Evolutionary conservation across 495 filamentous ascomycete genomes (phyloP).

Genomic region (Aspergillus saccharolyticus): DNA sequence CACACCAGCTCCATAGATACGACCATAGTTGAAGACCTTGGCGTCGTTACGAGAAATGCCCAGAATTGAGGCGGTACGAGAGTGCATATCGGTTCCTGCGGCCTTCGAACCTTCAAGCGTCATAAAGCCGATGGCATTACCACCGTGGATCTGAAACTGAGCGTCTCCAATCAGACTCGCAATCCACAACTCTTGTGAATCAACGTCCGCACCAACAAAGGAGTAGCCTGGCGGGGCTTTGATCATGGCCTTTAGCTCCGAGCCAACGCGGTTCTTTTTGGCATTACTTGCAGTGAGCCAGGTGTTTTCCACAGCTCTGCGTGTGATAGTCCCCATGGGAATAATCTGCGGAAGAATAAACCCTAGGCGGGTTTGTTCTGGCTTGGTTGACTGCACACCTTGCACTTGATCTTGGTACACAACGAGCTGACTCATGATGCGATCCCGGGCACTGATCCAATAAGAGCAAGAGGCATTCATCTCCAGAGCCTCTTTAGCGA

Average conservation of each 20-base stretch:
- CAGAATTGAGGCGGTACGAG: constrained; percentile 83
- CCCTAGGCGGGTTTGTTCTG: constrained; percentile 44
- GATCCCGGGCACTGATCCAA: constrained; percentile 92
- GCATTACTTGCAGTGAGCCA: constrained; percentile 98
- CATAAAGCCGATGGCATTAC: constrained; percentile 98
- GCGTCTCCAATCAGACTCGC: constrained; percentile 92
- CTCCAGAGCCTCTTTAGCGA: constrained; percentile 89
- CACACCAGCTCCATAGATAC: constrained; percentile 93
- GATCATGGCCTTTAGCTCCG: constrained; percentile 96
- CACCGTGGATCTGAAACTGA: constrained; percentile 88
- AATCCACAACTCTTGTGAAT: constrained; percentile 99
- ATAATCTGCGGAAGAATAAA: constrained; percentile 98
- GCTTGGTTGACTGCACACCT: constrained; percentile 13
- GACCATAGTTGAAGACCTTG: constrained; percentile 98
- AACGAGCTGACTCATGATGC: constrained; percentile 90
- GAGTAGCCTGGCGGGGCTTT: constrained; percentile 83
- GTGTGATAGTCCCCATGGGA: constrained; percentile 98
- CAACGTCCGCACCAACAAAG: constrained; percentile 96
- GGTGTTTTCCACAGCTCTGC: constrained; percentile 92
- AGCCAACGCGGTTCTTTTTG: constrained; percentile 90
- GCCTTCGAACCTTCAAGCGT: constrained; percentile 93
- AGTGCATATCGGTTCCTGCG: constrained; percentile 91
- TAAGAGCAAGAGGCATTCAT: constrained; percentile 99
- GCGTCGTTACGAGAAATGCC: constrained; percentile 92
- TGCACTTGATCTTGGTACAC: constrained; percentile 68